These are phyloP conservation scores for Globisporangium spinosum DNA, from an alignment of 352 stramenopile genomes.

Conservation along the genomic window DNA sequence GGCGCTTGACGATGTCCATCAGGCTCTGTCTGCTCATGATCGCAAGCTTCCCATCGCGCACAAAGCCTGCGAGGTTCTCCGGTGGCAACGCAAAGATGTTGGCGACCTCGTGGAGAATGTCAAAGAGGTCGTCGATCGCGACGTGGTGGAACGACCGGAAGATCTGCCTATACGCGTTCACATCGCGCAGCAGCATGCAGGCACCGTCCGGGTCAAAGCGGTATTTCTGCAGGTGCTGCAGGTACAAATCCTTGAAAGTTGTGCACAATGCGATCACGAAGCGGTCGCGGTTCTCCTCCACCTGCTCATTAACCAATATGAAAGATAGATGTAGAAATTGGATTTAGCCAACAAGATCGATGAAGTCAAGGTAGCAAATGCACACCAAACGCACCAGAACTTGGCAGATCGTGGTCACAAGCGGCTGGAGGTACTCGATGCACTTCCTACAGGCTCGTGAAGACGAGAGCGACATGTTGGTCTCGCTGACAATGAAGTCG, in stretches of 20 bases:
- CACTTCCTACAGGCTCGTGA: conserved; percentile 67
- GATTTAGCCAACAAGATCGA: background rate
- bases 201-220: conserved; percentile 79
- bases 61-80: conserved; percentile 73
- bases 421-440: conserved; percentile 65
- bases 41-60: conserved; percentile 70
- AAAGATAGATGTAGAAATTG: background rate
- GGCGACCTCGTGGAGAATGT: conserved; percentile 76
- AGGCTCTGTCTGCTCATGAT: conserved; percentile 56
- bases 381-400: conserved; percentile 42
- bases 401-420: conserved; percentile 43
- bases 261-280: conserved; percentile 53
- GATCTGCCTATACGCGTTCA: conserved; percentile 69
- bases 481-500: conserved; percentile 73
- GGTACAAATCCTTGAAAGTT: conserved; percentile 71
- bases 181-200: conserved; percentile 76
- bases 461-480: conserved; percentile 68
- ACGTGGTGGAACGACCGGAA: conserved; percentile 45
- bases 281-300: conserved; percentile 57
- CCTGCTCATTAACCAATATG: conserved; percentile 19
- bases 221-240: conserved; percentile 72
- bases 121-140: conserved; percentile 62
- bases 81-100: conserved; percentile 78
- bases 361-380: background rate
- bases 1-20: conserved; percentile 65